Conservation (phyloP, 1,284 basidiomycete genomes). For the Cutaneotrichosporon cutaneum region DNA sequence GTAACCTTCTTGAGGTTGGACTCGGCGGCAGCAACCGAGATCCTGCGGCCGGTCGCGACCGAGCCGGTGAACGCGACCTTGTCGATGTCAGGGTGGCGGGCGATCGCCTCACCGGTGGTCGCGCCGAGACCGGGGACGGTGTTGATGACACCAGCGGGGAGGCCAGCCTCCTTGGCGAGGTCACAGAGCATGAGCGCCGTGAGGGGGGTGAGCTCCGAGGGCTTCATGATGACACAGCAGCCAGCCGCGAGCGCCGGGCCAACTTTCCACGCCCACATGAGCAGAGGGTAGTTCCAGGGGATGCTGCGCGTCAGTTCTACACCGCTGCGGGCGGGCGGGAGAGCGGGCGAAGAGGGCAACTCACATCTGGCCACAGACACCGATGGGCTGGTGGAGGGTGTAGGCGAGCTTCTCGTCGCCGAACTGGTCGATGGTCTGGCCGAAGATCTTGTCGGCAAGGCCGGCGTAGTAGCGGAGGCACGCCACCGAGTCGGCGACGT, state of each 20-base stretch:
- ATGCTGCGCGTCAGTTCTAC: slow-evolving; percentile 60
- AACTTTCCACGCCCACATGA: slow-evolving; percentile 91
- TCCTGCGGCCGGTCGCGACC: slow-evolving; percentile 76
- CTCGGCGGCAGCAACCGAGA: slow-evolving; percentile 78
- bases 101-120: slow-evolving; percentile 78
- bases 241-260: slow-evolving; percentile 79
- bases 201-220: slow-evolving; percentile 85
- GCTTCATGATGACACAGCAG: slow-evolving; percentile 57
- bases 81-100: slow-evolving; percentile 73
- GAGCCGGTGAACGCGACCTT: slow-evolving; percentile 62
- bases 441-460: slow-evolving; percentile 66
- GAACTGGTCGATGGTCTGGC: slow-evolving; percentile 45
- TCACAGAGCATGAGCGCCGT: slow-evolving; percentile 67
- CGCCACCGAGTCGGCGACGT: slow-evolving; percentile 76
- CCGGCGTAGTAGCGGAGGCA: slow-evolving; percentile 76
- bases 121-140: slow-evolving; percentile 77
- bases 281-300: slow-evolving; percentile 89
- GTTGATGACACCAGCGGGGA: slow-evolving; percentile 89
- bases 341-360: no score
- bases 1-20: slow-evolving; percentile 74
- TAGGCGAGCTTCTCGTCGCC: slow-evolving; percentile 70
- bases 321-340: no score
- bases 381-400: slow-evolving; percentile 88
- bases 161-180: slow-evolving; percentile 57
- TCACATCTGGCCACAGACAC: slow-evolving; percentile 86